Evolutionary conservation across 306 rosid species (phyloP).

Genomic region (Arachis stenosperma): DNA sequence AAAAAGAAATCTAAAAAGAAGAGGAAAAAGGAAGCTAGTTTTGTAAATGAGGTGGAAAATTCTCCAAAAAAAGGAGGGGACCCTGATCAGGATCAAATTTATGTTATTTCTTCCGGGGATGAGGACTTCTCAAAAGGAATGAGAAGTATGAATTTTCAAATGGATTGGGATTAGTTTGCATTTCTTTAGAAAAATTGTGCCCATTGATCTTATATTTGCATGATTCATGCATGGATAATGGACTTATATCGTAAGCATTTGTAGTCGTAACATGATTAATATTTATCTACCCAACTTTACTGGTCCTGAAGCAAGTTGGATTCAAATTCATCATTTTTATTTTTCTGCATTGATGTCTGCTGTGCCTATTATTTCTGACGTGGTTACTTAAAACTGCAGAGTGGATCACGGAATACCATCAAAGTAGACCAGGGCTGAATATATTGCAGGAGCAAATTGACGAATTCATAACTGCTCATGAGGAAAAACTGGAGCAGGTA

Average conservation of each 20-base stretch:
- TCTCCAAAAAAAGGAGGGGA: constrained; percentile 38
- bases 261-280: not conserved
- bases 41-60: constrained; percentile 39
- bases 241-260: constrained; percentile 8
- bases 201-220: constrained; percentile 12
- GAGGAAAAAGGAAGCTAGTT: constrained; percentile 37
- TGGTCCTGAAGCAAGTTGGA: constrained; percentile 11
- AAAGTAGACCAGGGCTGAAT: constrained; percentile 70
- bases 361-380: constrained; percentile 32
- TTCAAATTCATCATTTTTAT: not conserved
- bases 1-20: constrained; percentile 58
- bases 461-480: constrained; percentile 68
- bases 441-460: constrained; percentile 71
- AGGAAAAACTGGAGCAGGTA: constrained; percentile 75
- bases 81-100: constrained; percentile 40
- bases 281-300: not conserved
- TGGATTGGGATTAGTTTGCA: constrained; percentile 9
- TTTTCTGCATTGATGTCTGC: constrained; percentile 2
- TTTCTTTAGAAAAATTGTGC: constrained; percentile 11
- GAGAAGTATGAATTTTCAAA: constrained; percentile 48
- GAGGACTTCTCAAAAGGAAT: constrained; percentile 60
- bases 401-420: constrained; percentile 73
- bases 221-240: not conserved
- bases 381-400: constrained; percentile 56
- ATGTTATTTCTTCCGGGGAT: constrained; percentile 49